Conservation (phyloP, 2,329 filamentous ascomycete genomes). For the Colletotrichum sp. region DNA sequence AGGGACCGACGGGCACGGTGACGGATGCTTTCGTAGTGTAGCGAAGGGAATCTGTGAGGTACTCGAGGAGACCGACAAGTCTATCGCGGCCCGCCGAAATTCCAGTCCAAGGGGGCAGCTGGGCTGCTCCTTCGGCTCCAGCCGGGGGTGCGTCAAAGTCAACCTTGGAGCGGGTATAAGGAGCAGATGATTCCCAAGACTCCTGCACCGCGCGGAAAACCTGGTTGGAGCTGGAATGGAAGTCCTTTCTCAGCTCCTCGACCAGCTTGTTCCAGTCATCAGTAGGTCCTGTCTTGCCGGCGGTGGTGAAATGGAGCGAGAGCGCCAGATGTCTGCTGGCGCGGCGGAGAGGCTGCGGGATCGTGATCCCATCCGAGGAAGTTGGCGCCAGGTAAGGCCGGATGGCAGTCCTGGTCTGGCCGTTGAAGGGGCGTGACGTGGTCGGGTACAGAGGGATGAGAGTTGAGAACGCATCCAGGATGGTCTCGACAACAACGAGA, state of each 20-base stretch:
- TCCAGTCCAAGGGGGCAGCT: conserved; percentile 75
- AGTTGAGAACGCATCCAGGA: conserved; percentile 73
- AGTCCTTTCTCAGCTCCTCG: conserved; percentile 63
- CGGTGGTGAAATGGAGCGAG: conserved; percentile 80
- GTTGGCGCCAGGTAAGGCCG: conserved; percentile 69
- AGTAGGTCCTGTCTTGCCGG: conserved; percentile 76
- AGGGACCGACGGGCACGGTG: conserved; percentile 67
- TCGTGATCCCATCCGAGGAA: conserved; percentile 50
- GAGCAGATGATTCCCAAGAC: conserved; percentile 75
- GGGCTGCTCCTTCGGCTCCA: conserved; percentile 48
- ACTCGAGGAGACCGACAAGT: conserved; percentile 67
- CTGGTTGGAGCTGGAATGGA: conserved; percentile 76
- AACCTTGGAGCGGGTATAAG: conserved; percentile 47
- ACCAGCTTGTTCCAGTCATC: conserved; percentile 81
- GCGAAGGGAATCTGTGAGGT: conserved; percentile 68
- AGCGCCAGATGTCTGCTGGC: conserved; percentile 70
- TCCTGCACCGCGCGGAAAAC: conserved; percentile 82
- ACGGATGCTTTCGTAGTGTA: conserved; percentile 70
- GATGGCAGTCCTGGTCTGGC: conserved; percentile 69
- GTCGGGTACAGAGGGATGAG: conserved; percentile 83
- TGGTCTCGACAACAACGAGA: conserved; percentile 63
- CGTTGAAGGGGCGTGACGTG: conserved; percentile 77
- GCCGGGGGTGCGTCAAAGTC: conserved; percentile 51
- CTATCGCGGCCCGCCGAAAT: conserved; percentile 76
- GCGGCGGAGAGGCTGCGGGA: conserved; percentile 57